Conservation (phyloP, 768 basidiomycete species). For the Psilocybe cyanescens region DNA sequence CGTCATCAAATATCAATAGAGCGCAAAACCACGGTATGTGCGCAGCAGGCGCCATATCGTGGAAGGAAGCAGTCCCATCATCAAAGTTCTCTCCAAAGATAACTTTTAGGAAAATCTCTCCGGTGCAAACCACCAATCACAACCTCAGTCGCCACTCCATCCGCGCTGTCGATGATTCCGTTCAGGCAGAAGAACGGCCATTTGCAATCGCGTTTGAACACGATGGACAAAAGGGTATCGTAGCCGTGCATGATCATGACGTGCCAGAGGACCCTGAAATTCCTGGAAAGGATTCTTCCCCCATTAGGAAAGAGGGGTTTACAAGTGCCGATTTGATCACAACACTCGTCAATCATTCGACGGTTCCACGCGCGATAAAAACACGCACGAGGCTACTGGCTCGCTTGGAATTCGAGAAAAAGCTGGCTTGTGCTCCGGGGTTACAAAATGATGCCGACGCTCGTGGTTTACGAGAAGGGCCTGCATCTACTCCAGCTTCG, state of each 20-base stretch:
- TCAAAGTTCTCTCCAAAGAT: background rate
- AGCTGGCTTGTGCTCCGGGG: conserved; percentile 22
- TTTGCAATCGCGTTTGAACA: background rate
- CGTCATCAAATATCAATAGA: conserved; percentile 13
- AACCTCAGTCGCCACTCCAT: background rate
- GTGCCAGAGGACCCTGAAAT: conserved; percentile 6
- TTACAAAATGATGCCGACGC: conserved; percentile 1
- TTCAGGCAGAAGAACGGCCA: background rate
- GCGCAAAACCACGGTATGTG: conserved; percentile 1
- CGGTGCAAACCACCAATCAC: background rate
- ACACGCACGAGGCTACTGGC: conserved; percentile 42
- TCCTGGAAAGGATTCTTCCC: conserved; percentile 11
- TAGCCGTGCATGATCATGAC: conserved; percentile 1
- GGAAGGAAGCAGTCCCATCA: background rate
- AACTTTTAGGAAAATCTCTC: background rate
- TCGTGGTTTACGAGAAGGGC: background rate
- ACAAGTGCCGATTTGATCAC: conserved; percentile 20
- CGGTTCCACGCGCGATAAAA: conserved; percentile 18
- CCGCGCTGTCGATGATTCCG: background rate
- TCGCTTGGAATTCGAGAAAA: conserved; percentile 49
- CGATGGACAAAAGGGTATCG: background rate
- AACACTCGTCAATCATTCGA: conserved; percentile 16
- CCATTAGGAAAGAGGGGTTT: conserved; percentile 15
- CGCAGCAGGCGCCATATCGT: conserved; percentile 3
- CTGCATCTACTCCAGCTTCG: background rate